These are phyloP conservation scores for Zygosaccharomyces bailii DNA, from an alignment of 805 yeast genomes.

Conservation along the genomic window DNA sequence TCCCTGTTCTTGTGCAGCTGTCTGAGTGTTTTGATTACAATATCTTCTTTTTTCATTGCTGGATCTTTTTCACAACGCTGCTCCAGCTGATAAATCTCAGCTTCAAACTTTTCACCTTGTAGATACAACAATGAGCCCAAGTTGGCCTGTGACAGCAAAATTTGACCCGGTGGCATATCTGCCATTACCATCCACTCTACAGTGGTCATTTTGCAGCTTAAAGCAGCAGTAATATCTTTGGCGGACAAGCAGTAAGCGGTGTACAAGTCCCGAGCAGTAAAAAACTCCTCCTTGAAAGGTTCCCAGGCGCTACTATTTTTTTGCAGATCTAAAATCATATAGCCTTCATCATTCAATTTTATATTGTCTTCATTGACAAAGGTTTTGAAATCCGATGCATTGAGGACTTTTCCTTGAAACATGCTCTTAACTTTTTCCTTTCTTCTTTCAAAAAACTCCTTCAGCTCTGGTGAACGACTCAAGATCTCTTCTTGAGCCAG, in stretches of 20 bases:
- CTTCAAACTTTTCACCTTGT: constrained; percentile 61
- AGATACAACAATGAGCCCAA: constrained; percentile 66
- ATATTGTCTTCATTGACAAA: constrained; percentile 30
- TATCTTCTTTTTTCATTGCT: constrained; percentile 24
- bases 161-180: constrained; percentile 61
- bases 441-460: constrained; percentile 34
- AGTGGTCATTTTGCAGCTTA: constrained; percentile 57
- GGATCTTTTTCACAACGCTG: constrained; percentile 26
- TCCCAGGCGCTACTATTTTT: constrained; percentile 57
- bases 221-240: constrained; percentile 63
- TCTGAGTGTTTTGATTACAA: constrained; percentile 22
- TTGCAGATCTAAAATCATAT: constrained; percentile 33
- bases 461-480: constrained; percentile 38
- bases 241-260: constrained; percentile 66
- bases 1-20: constrained; percentile 29
- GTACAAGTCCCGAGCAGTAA: constrained; percentile 71
- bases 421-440: constrained; percentile 26
- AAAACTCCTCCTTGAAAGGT: constrained; percentile 72
- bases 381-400: constrained; percentile 25
- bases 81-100: constrained; percentile 39
- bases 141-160: constrained; percentile 63
- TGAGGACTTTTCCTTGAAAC: constrained; percentile 17
- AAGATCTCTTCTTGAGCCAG: constrained; percentile 66
- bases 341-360: constrained; percentile 31
- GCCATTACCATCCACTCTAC: constrained; percentile 73